Evolutionary conservation across 108 stramenopile genomes (phyloP).

Genomic region (Cylindrotheca fusiformis): DNA sequence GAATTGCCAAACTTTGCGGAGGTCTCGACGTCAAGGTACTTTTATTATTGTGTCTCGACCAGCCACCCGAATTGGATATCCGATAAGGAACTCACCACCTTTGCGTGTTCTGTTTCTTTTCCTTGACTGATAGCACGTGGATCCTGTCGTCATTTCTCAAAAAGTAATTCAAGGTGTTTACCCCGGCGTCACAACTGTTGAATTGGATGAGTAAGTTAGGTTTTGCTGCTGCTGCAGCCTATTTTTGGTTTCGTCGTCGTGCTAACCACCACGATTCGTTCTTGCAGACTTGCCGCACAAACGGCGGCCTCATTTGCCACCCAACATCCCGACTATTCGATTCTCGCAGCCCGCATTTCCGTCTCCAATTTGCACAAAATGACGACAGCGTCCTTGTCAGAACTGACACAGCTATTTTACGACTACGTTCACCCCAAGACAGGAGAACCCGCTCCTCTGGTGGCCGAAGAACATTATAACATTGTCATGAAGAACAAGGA

Average conservation of each 20-base stretch:
- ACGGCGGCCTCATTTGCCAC: slow-evolving; percentile 98
- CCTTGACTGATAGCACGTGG: slow-evolving; percentile 66
- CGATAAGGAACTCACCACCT: too few relatives aligned
- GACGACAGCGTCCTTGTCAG: slow-evolving; percentile 90
- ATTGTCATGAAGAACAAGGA: slow-evolving; percentile 89
- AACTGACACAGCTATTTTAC: slow-evolving; percentile 76
- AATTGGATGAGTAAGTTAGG: slow-evolving; percentile 91
- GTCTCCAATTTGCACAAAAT: slow-evolving; percentile 98
- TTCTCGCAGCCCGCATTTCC: slow-evolving; percentile 97
- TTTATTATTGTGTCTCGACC: neutral
- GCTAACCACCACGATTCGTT: neutral
- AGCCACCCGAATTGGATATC: too few relatives aligned
- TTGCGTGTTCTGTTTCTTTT: slow-evolving; percentile 5
- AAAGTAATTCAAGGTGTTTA: slow-evolving; percentile 99
- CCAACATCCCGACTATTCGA: slow-evolving; percentile 97
- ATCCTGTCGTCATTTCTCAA: slow-evolving; percentile 91
- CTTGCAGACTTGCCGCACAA: slow-evolving; percentile 91
- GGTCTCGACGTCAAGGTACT: slow-evolving; percentile 92
- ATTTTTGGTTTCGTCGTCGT: neutral
- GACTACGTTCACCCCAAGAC: slow-evolving; percentile 93
- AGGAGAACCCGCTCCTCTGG: slow-evolving; percentile 83
- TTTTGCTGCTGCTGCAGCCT: neutral
- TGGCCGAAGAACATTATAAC: slow-evolving; percentile 75
- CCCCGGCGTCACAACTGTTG: slow-evolving; percentile 94
- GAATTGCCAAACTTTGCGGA: slow-evolving; percentile 95